These are phyloP conservation scores for Scopulariopsis brevicaulis DNA, from an alignment of 2,329 filamentous ascomycete species.

Conservation along the genomic window DNA sequence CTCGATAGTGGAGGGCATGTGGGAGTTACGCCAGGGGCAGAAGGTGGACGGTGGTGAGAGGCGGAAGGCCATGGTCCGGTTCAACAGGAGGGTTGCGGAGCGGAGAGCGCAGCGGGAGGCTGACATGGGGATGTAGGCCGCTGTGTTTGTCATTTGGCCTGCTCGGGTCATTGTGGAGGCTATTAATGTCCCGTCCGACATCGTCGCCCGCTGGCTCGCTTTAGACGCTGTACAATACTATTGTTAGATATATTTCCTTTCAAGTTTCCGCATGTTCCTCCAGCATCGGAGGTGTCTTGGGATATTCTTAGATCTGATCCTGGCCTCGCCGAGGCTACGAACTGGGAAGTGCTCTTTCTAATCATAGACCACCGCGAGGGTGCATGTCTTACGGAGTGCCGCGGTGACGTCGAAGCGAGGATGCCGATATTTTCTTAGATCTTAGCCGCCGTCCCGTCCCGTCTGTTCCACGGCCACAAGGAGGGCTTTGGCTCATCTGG, in stretches of 20 bases:
- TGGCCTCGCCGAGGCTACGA: background rate
- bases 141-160: background rate
- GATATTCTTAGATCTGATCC: background rate
- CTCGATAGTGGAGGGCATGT: conserved; percentile 73
- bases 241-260: background rate
- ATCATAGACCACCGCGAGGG: background rate
- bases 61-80: conserved; percentile 71
- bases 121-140: conserved; percentile 19
- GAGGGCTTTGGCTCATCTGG: background rate
- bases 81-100: conserved; percentile 73
- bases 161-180: background rate
- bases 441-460: background rate
- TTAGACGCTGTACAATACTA: background rate
- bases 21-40: conserved; percentile 76
- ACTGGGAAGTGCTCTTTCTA: background rate
- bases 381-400: background rate
- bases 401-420: background rate
- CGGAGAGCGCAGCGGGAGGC: conserved; percentile 54
- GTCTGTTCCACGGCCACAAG: background rate
- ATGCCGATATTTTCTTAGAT: background rate
- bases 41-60: conserved; percentile 98
- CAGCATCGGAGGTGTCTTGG: background rate
- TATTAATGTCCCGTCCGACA: background rate
- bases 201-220: background rate
- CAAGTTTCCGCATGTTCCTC: background rate